Evolutionary conservation across 305 asterid genomes (phyloP).

Genomic region (Coffea humblotiana): DNA sequence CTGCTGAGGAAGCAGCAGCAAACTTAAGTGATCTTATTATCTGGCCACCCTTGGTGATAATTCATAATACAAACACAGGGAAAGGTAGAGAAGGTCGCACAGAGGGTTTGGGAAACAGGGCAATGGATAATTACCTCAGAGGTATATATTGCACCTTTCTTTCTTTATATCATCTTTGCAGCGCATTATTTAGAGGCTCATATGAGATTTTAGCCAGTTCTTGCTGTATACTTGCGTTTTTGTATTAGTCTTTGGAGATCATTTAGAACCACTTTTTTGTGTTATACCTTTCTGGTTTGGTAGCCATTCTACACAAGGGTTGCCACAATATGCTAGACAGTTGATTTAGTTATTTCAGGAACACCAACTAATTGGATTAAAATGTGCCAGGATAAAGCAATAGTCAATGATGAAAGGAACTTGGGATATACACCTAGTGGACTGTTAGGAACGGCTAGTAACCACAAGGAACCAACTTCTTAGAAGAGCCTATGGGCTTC

Average conservation of each 20-base stretch:
- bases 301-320: background rate
- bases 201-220: slow-evolving; percentile 8
- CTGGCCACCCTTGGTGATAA: slow-evolving; percentile 96
- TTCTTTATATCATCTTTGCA: slow-evolving; percentile 31
- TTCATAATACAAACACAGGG: slow-evolving; percentile 82
- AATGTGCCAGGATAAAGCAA: background rate
- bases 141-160: slow-evolving; percentile 62
- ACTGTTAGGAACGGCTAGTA: background rate
- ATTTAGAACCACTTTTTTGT: background rate
- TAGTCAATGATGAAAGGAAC: background rate
- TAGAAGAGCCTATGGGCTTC: no score
- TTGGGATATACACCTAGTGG: background rate
- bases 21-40: slow-evolving; percentile 76
- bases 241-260: background rate
- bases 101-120: slow-evolving; percentile 98
- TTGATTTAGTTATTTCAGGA: background rate
- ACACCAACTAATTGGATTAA: no score
- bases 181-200: slow-evolving; percentile 28
- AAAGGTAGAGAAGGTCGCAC: slow-evolving; percentile 84
- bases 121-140: slow-evolving; percentile 91
- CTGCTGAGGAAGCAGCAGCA: slow-evolving; percentile 74
- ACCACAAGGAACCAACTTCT: background rate
- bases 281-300: background rate
- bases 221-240: background rate
- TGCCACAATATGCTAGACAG: background rate